Evolutionary conservation across 106 monocot genomes (phyloP).

Genomic region (Ottelia alismoides): DNA sequence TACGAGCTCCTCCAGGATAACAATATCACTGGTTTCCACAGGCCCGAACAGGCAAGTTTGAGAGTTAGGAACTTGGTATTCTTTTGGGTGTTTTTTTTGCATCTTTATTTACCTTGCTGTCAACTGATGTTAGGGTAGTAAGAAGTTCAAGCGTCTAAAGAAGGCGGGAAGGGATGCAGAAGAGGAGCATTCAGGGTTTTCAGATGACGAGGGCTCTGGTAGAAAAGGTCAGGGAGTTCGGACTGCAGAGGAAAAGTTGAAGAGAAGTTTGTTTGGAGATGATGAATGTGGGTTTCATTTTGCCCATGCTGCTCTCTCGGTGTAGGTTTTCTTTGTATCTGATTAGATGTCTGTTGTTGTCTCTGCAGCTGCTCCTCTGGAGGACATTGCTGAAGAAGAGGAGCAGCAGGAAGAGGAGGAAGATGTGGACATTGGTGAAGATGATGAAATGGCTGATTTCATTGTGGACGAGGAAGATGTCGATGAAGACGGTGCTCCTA

Average conservation of each 20-base stretch:
- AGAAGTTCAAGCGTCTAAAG: constrained; percentile 78
- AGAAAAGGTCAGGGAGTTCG: constrained; percentile 33
- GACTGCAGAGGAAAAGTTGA: constrained; percentile 83
- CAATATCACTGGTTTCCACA: constrained; percentile 70
- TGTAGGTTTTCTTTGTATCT: too few species aligned
- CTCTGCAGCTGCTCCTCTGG: constrained; percentile 47
- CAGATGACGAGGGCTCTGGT: constrained; percentile 74
- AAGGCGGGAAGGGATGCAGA: constrained; percentile 69
- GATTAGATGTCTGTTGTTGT: too few species aligned
- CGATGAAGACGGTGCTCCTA: constrained; percentile 70
- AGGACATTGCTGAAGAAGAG: constrained; percentile 96
- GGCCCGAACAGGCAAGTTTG: constrained; percentile 54
- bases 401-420: constrained; percentile 88
- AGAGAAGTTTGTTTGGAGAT: constrained; percentile 84
- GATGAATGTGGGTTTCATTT: constrained; percentile 78
- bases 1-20: constrained; percentile 91
- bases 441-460: constrained; percentile 97
- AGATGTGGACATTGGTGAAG: constrained; percentile 69
- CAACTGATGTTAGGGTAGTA: constrained; percentile 47
- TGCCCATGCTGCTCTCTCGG: too few species aligned
- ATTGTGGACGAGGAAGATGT: constrained; percentile 96
- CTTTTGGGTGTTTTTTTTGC: not conserved
- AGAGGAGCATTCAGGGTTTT: constrained; percentile 61
- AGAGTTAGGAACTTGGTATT: too few species aligned
- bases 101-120: not conserved